A percentile compares a stretch with the other conserved stretches of the same genome.
phyloP scores from a whole-genome alignment of 2,329 filamentous ascomycete genomes.

The Xylaria arbuscula region DNA sequence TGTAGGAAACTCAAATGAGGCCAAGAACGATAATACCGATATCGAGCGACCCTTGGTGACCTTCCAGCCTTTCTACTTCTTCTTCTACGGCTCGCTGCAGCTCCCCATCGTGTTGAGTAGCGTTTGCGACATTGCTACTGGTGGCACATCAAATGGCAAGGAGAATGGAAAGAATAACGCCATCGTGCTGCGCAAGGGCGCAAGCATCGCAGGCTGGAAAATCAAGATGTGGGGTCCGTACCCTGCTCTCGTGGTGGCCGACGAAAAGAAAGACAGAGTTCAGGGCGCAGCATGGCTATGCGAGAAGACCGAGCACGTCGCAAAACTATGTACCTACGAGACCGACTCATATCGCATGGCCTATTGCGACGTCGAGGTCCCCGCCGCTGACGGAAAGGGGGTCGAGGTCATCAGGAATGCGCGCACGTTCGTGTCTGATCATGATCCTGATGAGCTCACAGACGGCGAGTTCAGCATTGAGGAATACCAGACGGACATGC shows the following conservation, averaged over 20 bases:
- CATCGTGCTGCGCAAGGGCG: constrained; percentile 14
- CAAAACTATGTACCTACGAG: constrained; percentile 35
- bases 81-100: constrained; percentile 47
- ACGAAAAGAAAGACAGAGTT: constrained; percentile 23
- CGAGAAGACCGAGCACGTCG: constrained; percentile 34
- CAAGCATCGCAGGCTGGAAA: constrained; percentile 39
- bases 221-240: constrained; percentile 38
- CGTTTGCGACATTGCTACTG: constrained; percentile 18
- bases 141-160: not conserved
- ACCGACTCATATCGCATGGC: constrained; percentile 39
- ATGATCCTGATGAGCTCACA: constrained; percentile 3
- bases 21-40: not conserved
- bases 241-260: constrained; percentile 37
- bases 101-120: constrained; percentile 12
- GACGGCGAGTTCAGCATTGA: constrained; percentile 36
- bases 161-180: not conserved
- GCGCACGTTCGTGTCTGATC: constrained; percentile 38
- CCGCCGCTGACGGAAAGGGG: not conserved
- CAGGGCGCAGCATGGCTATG: constrained; percentile 42
- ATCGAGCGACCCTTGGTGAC: not conserved
- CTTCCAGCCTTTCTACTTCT: constrained; percentile 47
- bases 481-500: not conserved
- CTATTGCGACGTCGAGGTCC: constrained; percentile 33
- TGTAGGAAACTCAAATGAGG: not conserved
- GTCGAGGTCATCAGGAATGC: constrained; percentile 34